Evolutionary conservation across 768 basidiomycete species (phyloP).

Genomic region (Sporobolomyces pararoseus): DNA sequence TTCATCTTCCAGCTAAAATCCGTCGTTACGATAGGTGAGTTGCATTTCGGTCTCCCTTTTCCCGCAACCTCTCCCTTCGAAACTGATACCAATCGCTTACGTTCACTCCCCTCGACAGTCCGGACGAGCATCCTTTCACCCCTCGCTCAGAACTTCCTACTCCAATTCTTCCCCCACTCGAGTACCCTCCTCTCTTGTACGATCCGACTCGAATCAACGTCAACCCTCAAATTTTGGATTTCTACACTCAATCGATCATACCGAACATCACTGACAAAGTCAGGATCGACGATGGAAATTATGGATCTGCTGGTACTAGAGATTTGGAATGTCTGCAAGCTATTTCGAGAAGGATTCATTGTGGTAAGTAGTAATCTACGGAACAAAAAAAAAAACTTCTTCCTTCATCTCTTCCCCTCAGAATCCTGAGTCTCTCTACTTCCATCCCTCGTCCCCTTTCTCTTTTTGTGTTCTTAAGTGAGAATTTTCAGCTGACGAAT

Average conservation of each 20-base stretch:
- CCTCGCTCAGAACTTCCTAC: conserved; percentile 62
- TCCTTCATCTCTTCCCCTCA: background rate
- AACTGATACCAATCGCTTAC: too few relatives aligned
- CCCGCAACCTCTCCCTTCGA: conserved; percentile 10
- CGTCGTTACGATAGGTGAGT: conserved; percentile 86
- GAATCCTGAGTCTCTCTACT: too few relatives aligned
- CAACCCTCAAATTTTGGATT: conserved; percentile 77
- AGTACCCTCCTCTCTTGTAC: conserved; percentile 71
- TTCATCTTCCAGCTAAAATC: conserved; percentile 78
- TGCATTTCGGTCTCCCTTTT: background rate
- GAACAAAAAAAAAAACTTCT: background rate
- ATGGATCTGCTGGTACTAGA: conserved; percentile 88
- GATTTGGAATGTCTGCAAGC: conserved; percentile 96
- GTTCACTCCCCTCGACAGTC: conserved; percentile 55
- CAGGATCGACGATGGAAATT: conserved; percentile 91
- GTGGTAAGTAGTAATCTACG: conserved; percentile 64
- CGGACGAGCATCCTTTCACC: conserved; percentile 97
- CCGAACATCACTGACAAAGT: conserved; percentile 79
- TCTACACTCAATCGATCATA: conserved; percentile 83
- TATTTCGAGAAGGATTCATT: conserved; percentile 97
- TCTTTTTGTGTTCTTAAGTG: background rate
- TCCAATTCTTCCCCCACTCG: conserved; percentile 70
- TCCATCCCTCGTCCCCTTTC: background rate
- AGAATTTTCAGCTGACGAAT: too few relatives aligned
- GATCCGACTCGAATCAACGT: conserved; percentile 71